Conservation (phyloP, 108 stramenopile species). For the Epithemia pelagica region DNA sequence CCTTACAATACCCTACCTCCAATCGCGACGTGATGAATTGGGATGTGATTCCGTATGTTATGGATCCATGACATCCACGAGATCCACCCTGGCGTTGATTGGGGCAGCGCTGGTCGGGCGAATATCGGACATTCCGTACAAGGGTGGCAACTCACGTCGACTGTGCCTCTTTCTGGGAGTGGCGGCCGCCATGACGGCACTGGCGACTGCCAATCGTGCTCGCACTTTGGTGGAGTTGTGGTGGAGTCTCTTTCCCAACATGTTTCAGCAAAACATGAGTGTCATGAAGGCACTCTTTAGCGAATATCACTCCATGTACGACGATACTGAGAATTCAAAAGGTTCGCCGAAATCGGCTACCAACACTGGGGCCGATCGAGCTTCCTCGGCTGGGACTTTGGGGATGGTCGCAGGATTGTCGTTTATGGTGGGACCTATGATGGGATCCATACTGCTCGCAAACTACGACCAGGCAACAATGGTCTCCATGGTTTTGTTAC, state of each 20-base stretch:
- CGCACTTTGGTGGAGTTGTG: slow-evolving; percentile 44
- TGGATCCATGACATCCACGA: slow-evolving; percentile 67
- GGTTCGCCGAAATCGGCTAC: slow-evolving; percentile 6
- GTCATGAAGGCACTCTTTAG: slow-evolving; percentile 67
- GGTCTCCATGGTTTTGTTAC: slow-evolving; percentile 35
- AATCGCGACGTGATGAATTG: slow-evolving; percentile 53
- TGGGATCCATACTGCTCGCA: slow-evolving; percentile 29
- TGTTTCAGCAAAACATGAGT: slow-evolving; percentile 73
- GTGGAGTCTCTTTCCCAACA: slow-evolving; percentile 64
- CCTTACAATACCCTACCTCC: slow-evolving; percentile 56
- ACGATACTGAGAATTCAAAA: neutral
- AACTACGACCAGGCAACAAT: slow-evolving; percentile 45
- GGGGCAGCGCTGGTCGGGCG: slow-evolving; percentile 60
- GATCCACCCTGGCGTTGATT: slow-evolving; percentile 54
- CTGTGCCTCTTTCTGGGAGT: slow-evolving; percentile 56
- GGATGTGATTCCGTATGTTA: slow-evolving; percentile 71
- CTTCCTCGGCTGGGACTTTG: slow-evolving; percentile 59
- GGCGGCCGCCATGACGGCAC: slow-evolving; percentile 36
- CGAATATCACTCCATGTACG: slow-evolving; percentile 55
- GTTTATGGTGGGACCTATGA: slow-evolving; percentile 75
- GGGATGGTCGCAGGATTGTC: slow-evolving; percentile 80
- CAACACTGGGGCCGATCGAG: slow-evolving; percentile 21
- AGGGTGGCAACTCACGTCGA: slow-evolving; percentile 37
- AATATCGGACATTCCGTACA: slow-evolving; percentile 49
- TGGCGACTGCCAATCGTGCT: slow-evolving; percentile 27